These are phyloP conservation scores for Leccinum variicolor DNA, from an alignment of 768 basidiomycete genomes.

Conservation along the genomic window DNA sequence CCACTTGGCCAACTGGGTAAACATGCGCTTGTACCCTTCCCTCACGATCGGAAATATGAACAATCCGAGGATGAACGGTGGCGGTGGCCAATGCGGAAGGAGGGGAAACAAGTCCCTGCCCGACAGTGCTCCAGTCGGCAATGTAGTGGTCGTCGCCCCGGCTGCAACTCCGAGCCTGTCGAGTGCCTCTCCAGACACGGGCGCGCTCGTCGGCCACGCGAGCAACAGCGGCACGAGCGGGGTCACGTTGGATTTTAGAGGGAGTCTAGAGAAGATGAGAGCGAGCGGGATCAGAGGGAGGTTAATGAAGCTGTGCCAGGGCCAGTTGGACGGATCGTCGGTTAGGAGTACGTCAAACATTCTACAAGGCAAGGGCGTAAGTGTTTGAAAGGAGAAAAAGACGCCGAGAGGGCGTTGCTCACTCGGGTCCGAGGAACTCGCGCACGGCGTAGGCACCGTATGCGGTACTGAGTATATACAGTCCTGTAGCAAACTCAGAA, in stretches of 20 bases:
- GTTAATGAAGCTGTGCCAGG: conserved; percentile 71
- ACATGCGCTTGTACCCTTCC: conserved; percentile 40
- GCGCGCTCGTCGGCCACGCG: conserved; percentile 30
- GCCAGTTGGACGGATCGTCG: conserved; percentile 70
- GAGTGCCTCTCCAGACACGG: conserved; percentile 10
- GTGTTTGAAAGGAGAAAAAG: neutral
- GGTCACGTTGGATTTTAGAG: conserved; percentile 29
- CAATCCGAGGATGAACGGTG: conserved; percentile 53
- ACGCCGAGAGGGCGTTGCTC: conserved; percentile 14
- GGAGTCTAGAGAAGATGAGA: conserved; percentile 61
- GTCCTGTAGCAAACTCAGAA: conserved; percentile 27
- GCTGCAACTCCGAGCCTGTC: neutral
- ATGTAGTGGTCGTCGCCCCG: neutral
- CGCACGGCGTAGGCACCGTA: conserved; percentile 74
- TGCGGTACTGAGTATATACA: conserved; percentile 51
- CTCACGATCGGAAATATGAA: conserved; percentile 49
- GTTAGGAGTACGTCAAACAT: conserved; percentile 65
- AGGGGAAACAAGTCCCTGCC: conserved; percentile 24
- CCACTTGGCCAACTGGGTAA: conserved; percentile 40
- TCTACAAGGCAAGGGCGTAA: conserved; percentile 26
- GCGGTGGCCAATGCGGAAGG: conserved; percentile 53
- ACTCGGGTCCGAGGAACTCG: conserved; percentile 70
- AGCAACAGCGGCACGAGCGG: conserved; percentile 23
- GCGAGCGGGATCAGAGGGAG: conserved; percentile 68
- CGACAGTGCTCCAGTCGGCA: neutral